phyloP scores from a whole-genome alignment of 179 eudicot genomes.

The Gypsophila paniculata region DNA sequence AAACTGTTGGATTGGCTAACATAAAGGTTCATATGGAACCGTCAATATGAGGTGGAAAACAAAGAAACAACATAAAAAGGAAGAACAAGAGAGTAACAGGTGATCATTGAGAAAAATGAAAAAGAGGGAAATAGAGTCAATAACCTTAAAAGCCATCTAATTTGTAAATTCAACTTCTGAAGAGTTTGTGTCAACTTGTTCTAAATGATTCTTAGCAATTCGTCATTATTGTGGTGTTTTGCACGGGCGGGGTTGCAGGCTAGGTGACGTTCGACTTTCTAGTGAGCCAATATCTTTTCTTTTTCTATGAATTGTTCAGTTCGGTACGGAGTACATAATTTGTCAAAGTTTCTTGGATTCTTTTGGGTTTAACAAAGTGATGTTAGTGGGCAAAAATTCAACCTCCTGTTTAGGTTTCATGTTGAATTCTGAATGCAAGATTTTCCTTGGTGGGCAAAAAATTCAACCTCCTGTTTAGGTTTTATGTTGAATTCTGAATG shows the following conservation, averaged over 20 bases:
- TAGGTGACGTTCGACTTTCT: not conserved
- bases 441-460: no score
- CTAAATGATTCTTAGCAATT: not conserved
- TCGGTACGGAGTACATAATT: no score
- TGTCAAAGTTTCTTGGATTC: not conserved
- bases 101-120: not conserved
- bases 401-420: not conserved
- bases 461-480: not conserved
- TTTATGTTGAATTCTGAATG: slow-evolving; percentile 1
- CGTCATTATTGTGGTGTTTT: not conserved
- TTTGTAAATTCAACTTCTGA: not conserved
- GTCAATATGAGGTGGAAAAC: not conserved
- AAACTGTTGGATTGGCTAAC: slow-evolving; percentile 3
- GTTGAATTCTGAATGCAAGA: not conserved
- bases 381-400: not conserved
- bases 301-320: no score
- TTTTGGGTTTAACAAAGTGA: not conserved
- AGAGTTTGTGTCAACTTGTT: not conserved
- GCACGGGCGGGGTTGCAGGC: not conserved
- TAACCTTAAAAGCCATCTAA: not conserved
- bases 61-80: not conserved
- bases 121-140: not conserved
- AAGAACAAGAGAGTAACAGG: not conserved
- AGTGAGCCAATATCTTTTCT: no score
- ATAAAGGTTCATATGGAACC: slow-evolving; percentile 2